Evolutionary conservation across 768 basidiomycete species (phyloP).

Genomic region (Kwoniella europaea): DNA sequence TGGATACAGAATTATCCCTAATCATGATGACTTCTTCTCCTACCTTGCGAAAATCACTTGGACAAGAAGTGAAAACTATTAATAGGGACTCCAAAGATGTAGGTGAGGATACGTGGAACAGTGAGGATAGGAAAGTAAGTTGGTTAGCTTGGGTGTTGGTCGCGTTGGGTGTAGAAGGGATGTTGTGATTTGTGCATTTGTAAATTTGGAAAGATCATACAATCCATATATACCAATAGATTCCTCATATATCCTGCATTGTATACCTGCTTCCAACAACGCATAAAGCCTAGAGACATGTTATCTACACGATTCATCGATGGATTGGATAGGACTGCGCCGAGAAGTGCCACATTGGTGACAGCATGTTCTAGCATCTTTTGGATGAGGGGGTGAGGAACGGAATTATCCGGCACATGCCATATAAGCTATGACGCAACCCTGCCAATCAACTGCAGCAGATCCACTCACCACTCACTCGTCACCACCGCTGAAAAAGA

Average conservation of each 20-base stretch:
- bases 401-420: not conserved
- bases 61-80: conserved; percentile 55
- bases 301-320: no score
- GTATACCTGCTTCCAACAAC: not conserved
- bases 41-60: conserved; percentile 51
- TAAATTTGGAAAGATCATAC: not conserved
- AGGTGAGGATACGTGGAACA: conserved; percentile 52
- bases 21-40: conserved; percentile 73
- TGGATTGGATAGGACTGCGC: no score
- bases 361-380: not conserved
- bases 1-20: conserved; percentile 91
- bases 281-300: no score
- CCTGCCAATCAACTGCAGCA: no score
- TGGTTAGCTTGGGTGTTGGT: conserved; percentile 53
- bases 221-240: not conserved
- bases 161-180: conserved; percentile 52
- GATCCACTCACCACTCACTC: not conserved
- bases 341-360: not conserved
- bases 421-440: not conserved
- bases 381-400: not conserved
- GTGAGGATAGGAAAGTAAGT: conserved; percentile 54
- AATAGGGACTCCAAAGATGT: conserved; percentile 50
- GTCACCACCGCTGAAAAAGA: not conserved
- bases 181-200: conserved; percentile 8
- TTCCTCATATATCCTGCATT: not conserved